phyloP scores from a whole-genome alignment of 1,284 basidiomycete genomes.

The Meira nashicola region DNA sequence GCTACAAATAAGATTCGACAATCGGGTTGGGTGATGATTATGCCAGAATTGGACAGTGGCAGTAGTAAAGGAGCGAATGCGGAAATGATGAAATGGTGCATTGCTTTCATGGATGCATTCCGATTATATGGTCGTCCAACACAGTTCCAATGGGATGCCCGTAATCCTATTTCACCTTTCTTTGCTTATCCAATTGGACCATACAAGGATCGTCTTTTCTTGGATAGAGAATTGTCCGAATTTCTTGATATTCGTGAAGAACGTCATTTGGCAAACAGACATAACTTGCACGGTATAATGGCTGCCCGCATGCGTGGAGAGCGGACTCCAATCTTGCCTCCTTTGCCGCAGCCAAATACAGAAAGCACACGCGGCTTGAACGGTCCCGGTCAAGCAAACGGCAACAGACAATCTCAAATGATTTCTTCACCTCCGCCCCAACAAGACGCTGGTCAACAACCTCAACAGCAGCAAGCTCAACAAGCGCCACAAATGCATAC shows the following conservation, averaged over 20 bases:
- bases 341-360: conserved; percentile 35
- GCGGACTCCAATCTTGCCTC: conserved; percentile 45
- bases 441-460: conserved; percentile 13
- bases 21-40: conserved; percentile 54
- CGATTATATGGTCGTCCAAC: conserved; percentile 46
- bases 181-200: conserved; percentile 54
- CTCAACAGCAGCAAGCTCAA: conserved; percentile 30
- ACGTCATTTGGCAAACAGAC: conserved; percentile 40
- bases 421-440: conserved; percentile 13
- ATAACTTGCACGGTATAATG: conserved; percentile 48
- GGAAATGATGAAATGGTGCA: conserved; percentile 92
- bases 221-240: conserved; percentile 79
- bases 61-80: conserved; percentile 63
- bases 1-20: conserved; percentile 62
- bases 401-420: neutral
- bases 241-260: conserved; percentile 72
- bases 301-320: conserved; percentile 50
- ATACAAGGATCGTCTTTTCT: conserved; percentile 65
- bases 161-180: conserved; percentile 56
- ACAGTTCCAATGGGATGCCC: conserved; percentile 44
- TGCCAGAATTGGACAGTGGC: conserved; percentile 57
- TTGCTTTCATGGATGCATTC: conserved; percentile 56
- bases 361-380: conserved; percentile 15
- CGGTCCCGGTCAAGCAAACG: conserved; percentile 3
- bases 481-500: conserved; percentile 32